These are phyloP conservation scores for Lepraria neglecta DNA, from an alignment of 495 filamentous ascomycete species.

Conservation along the genomic window DNA sequence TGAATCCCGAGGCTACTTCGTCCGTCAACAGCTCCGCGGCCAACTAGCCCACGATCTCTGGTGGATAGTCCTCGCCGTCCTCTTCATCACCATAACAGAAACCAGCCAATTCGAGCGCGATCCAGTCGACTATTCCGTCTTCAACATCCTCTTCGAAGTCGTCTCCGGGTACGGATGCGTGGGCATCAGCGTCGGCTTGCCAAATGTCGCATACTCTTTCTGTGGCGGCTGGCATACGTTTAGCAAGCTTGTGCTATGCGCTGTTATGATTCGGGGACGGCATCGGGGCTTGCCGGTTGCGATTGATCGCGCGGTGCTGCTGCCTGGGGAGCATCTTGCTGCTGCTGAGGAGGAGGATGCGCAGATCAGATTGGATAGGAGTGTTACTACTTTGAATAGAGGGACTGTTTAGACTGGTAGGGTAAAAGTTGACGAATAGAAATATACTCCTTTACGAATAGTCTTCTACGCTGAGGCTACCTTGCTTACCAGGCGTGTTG, in stretches of 20 bases:
- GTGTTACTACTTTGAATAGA: slow-evolving; percentile 24
- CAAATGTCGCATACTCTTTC: slow-evolving; percentile 63
- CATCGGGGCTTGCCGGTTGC: slow-evolving; percentile 77
- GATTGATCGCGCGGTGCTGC: slow-evolving; percentile 68
- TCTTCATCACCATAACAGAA: slow-evolving; percentile 71
- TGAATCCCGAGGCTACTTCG: slow-evolving; percentile 47
- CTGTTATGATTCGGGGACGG: slow-evolving; percentile 70
- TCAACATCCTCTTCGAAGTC: slow-evolving; percentile 82
- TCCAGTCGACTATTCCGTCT: slow-evolving; percentile 66
- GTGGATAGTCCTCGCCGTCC: slow-evolving; percentile 70
- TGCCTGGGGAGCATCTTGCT: slow-evolving; percentile 51
- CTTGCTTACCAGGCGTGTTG: too few relatives aligned
- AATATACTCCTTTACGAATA: too few relatives aligned
- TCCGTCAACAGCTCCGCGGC: slow-evolving; percentile 60
- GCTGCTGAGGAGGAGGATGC: slow-evolving; percentile 57
- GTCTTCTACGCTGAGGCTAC: too few relatives aligned
- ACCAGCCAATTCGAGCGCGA: slow-evolving; percentile 56
- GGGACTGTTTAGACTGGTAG: background rate
- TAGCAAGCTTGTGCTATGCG: slow-evolving; percentile 70
- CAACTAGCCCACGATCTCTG: slow-evolving; percentile 83
- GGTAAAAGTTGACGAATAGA: too few relatives aligned
- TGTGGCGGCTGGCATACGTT: slow-evolving; percentile 62
- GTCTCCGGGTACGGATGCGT: slow-evolving; percentile 83
- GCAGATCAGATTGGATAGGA: slow-evolving; percentile 39
- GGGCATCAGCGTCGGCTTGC: slow-evolving; percentile 68